Evolutionary conservation across 495 filamentous ascomycete species (phyloP).

Genomic region (Aspergillus leporis): DNA sequence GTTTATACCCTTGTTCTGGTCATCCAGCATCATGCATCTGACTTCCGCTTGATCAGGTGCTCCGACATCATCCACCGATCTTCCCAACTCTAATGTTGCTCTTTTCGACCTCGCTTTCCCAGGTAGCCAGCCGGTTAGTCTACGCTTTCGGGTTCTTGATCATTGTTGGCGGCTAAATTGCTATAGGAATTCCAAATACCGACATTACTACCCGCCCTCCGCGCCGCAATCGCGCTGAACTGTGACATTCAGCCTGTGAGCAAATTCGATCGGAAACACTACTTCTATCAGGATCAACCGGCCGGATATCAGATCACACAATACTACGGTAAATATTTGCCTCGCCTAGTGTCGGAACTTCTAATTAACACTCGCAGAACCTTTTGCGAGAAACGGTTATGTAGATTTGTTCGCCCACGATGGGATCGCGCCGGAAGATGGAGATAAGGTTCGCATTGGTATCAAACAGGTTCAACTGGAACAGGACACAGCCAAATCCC

Average conservation of each 20-base stretch:
- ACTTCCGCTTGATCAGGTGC: constrained; percentile 47
- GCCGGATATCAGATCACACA: constrained; percentile 97
- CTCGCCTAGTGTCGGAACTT: neutral
- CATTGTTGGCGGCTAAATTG: neutral
- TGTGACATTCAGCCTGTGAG: constrained; percentile 75
- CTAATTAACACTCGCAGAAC: constrained; percentile 47
- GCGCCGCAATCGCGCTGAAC: constrained; percentile 81
- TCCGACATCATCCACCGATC: constrained; percentile 63
- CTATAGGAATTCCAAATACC: constrained; percentile 70
- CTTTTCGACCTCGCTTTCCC: constrained; percentile 89
- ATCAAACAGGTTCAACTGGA: constrained; percentile 96
- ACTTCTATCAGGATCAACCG: constrained; percentile 98
- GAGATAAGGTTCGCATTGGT: constrained; percentile 64
- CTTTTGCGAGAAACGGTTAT: constrained; percentile 76
- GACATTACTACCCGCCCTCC: constrained; percentile 82
- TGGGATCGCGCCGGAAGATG: constrained; percentile 72
- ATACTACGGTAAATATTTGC: constrained; percentile 62
- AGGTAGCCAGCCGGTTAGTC: constrained; percentile 72
- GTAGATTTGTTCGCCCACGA: constrained; percentile 73
- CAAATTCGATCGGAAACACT: constrained; percentile 94
- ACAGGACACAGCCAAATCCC: constrained; percentile 95
- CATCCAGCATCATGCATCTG: neutral
- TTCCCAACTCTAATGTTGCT: constrained; percentile 82
- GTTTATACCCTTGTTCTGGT: constrained; percentile 12
- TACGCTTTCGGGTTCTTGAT: neutral